Evolutionary conservation across 805 yeast genomes (phyloP), one percentile per base, ranked within the genome.

Genomic region (Wickerhamiella cacticola): DNA sequence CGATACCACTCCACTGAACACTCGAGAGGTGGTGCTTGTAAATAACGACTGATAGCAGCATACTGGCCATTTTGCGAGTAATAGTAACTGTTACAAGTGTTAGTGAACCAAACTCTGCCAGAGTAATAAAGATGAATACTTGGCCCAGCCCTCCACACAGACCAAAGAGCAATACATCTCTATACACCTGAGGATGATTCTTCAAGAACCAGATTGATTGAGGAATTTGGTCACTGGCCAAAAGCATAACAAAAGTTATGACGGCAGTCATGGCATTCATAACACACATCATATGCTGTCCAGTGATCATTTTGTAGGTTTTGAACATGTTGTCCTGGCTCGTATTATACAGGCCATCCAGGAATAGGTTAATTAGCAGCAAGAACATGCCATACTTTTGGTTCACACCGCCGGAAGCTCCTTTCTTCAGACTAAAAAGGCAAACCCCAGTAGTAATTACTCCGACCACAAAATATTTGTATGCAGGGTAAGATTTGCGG

Each of bases 41-140:
- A 53, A 89, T 67, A 3, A 85, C 62, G 45, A 92, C 96, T 58
- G 95, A 82, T 46, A 89, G 65, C 28, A 87, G 72, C 97, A 92
- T 89, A 34, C 96, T 86, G 43, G 87, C 69, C 96, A 92, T 89
- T 60, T 92, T 92, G 56, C 99, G 74, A 1, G 98, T 89, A 8
- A 92, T 96, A 0, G 97, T 92, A 15, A 94, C 89, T 35, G 95
- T 89, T 24, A 89, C 87, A 48, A 92, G 69, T 0, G 83, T 75
- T 51, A 92, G 68, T 1, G 96, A 85, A 43, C 89, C 95, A 60
- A 84, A 92, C 50, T 76, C 72, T 56, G 85, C 92, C 41, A 92
- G 67, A 1, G 95, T 86, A 46, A 78, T 64, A 60, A 88, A 92
- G 38, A 92, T 85, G 65, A 94, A 92, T n/a, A 88, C 75, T 64